Evolutionary conservation across 257 asterid species (phyloP), one percentile per base, ranked within the genome.

Genomic region (Paulownia fortunei): DNA sequence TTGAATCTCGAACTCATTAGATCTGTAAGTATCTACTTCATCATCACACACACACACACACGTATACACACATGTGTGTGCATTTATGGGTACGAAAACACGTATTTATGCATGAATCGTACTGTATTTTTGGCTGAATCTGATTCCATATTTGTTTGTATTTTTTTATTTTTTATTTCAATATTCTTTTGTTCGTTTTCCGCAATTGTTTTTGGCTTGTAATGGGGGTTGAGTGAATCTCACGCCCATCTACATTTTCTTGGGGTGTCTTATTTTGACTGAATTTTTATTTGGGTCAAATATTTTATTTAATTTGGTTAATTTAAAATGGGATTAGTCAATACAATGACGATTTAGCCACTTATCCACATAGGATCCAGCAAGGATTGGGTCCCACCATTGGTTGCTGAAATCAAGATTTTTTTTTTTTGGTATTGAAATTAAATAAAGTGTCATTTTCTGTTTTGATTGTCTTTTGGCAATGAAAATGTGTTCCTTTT

Each of bases 1-100:
- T 73, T 94, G 91, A 92, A 94, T 86, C 93, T 93, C 19, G 89
- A 89, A 19, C 87, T 94, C 46, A 94, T 94, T 76, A 92, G 91
- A 94, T 92, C 98, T 78, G 98, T 94, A 82, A 89, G 98, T 85
- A 23, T 78, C 66, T 15, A 19, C 52, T 21, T 52, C 80, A 0
- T 26, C 47, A 0, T 60, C 47, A 71, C 21, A 23, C 36, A 42
- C 32, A 39, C 13, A 23, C 23, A 32, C 36, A 9, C 66, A 5
- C 13, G 36, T 7, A 47, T 32, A 24, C 1, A 1, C 7, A 51
- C 58, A 3, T 7, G 18, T 49, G 16, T 66, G 70, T 41, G 71
- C 47, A 61, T 27, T 24, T 62, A 16, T 74, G 46, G 10, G 67
- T 76, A 27, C 13, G 15, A 6, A 16, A 26, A 58, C 73, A 60